phyloP scores from a whole-genome alignment of 2,329 filamentous ascomycete genomes.

The Sphaceloma murrayae region DNA sequence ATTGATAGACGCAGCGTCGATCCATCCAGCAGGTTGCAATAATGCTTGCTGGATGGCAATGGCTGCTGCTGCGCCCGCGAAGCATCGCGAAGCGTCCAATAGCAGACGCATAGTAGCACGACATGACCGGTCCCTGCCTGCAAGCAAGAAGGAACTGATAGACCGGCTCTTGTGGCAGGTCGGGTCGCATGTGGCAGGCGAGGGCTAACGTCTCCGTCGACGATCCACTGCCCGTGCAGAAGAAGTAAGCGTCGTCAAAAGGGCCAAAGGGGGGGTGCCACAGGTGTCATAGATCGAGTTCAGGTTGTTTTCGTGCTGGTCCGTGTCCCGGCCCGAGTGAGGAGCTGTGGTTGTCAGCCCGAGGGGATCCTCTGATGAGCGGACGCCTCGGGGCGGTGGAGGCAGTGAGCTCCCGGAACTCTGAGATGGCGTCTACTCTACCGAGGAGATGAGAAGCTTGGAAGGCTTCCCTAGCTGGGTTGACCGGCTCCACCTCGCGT shows the following conservation, averaged over 20 bases:
- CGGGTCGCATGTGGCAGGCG: too few relatives aligned
- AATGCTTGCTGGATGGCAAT: conserved; percentile 14
- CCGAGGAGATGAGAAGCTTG: conserved; percentile 2
- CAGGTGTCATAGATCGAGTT: neutral
- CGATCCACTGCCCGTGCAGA: too few relatives aligned
- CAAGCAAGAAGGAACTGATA: too few relatives aligned
- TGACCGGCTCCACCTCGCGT: conserved; percentile 8
- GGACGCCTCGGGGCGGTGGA: conserved; percentile 2
- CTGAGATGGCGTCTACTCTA: conserved; percentile 7
- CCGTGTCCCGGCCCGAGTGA: neutral
- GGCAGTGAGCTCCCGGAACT: conserved; percentile 1
- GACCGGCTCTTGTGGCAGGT: too few relatives aligned
- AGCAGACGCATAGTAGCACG: too few relatives aligned
- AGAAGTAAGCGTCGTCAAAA: too few relatives aligned
- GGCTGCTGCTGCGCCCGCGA: neutral
- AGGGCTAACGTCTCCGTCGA: too few relatives aligned
- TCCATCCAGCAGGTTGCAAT: conserved; percentile 1
- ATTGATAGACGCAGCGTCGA: conserved; percentile 9
- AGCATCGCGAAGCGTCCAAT: conserved; percentile 1
- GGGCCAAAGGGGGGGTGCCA: too few relatives aligned
- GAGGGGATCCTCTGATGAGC: conserved; percentile 3
- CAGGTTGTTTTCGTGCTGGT: neutral
- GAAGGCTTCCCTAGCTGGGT: neutral
- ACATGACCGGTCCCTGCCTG: too few relatives aligned
- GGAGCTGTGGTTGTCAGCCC: neutral